These are phyloP conservation scores for Euphorbia peplus DNA, from an alignment of 345 rosid species.

Conservation along the genomic window DNA sequence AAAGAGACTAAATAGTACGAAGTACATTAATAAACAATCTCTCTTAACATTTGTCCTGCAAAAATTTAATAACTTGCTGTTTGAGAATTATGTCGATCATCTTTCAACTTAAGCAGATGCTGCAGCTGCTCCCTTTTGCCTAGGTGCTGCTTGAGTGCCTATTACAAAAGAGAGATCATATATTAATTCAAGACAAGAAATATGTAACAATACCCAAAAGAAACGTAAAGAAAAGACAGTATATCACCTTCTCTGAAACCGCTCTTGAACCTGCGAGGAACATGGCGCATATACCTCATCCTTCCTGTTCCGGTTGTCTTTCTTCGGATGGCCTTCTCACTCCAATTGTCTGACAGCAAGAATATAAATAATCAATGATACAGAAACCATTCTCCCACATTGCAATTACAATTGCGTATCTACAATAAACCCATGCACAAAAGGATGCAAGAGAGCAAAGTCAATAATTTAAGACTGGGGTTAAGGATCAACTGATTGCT, in stretches of 20 bases:
- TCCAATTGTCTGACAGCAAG: constrained; percentile 73
- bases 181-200: neutral
- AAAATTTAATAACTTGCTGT: neutral
- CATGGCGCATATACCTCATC: constrained; percentile 79
- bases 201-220: no score
- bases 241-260: constrained; percentile 83
- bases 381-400: no score
- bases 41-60: constrained; percentile 15
- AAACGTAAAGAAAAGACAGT: neutral
- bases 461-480: no score
- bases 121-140: constrained; percentile 56
- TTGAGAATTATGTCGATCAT: neutral
- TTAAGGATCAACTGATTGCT: no score
- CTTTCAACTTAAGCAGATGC: constrained; percentile 47
- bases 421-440: no score
- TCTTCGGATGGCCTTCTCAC: constrained; percentile 90
- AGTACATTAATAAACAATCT: constrained; percentile 14
- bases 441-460: no score
- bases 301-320: constrained; percentile 95
- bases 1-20: constrained; percentile 16
- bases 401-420: no score
- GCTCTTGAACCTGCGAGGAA: constrained; percentile 82
- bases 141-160: constrained; percentile 91
- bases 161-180: neutral
- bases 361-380: neutral